Conservation (phyloP, 139 green algal genomes). For the Tetradesmus lagerheimii region DNA sequence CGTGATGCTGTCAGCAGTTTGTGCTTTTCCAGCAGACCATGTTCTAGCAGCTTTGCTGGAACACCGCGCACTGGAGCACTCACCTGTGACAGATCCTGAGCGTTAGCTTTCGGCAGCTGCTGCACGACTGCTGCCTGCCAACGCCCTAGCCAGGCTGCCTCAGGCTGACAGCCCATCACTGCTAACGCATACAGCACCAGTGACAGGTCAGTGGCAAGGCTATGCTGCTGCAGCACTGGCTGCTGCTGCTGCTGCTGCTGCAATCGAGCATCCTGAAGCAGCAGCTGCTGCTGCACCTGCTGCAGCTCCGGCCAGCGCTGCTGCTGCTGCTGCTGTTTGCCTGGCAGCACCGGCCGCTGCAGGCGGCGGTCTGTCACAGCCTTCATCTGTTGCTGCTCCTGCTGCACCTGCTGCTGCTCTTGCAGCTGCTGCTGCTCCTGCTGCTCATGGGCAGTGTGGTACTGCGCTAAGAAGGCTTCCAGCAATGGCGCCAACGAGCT, state of each 20-base stretch:
- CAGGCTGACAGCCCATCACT: conserved; percentile 23
- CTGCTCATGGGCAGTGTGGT: not conserved
- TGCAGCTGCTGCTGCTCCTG: not conserved
- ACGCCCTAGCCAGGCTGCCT: not conserved
- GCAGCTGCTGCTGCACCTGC: conserved; percentile 8
- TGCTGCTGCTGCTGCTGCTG: conserved; percentile 28
- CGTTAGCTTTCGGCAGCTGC: conserved; percentile 29
- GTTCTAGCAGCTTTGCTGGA: not conserved
- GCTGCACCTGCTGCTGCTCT: conserved; percentile 16
- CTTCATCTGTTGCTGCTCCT: conserved; percentile 36
- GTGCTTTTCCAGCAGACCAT: too few relatives aligned
- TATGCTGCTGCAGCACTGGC: conserved; percentile 19
- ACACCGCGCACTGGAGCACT: not conserved
- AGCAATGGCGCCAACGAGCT: not conserved
- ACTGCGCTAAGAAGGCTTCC: not conserved
- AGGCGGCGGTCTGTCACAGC: not conserved
- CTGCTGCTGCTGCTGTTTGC: not conserved
- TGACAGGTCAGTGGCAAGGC: conserved; percentile 15
- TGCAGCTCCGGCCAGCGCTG: not conserved
- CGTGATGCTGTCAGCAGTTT: too few relatives aligned
- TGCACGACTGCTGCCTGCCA: conserved; percentile 31
- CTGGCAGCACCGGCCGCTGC: not conserved
- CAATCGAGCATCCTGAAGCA: not conserved
- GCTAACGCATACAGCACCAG: conserved; percentile 39
- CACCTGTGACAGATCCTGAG: conserved; percentile 33